Evolutionary conservation across 2,329 filamentous ascomycete species (phyloP).

Genomic region (Aspergillus versicolor): DNA sequence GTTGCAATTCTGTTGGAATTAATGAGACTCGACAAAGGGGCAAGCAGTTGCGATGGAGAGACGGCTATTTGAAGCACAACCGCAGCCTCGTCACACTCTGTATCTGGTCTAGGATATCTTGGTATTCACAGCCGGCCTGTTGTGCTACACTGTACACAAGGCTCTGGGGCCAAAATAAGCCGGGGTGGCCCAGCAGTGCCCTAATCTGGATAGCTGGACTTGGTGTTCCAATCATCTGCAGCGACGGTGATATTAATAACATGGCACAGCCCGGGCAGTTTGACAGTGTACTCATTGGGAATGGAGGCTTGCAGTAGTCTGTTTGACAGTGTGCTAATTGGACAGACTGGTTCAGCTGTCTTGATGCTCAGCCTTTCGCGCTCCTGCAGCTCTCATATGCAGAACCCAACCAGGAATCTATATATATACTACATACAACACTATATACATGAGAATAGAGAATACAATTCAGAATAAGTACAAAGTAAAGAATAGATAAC

Average conservation of each 20-base stretch:
- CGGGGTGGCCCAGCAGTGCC: neutral
- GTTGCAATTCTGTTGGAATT: no score
- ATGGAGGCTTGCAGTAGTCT: neutral
- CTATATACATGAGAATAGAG: neutral
- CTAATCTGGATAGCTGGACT: neutral
- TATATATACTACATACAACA: no score
- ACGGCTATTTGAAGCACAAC: no score
- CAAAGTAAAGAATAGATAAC: neutral
- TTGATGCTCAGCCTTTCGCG: neutral
- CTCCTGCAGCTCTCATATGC: no score
- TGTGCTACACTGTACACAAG: neutral
- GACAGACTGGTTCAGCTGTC: neutral
- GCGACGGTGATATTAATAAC: neutral
- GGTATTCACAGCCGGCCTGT: no score
- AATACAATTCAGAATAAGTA: neutral
- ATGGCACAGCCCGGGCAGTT: neutral
- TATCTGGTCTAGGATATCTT: no score
- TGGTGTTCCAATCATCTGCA: neutral
- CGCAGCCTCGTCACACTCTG: no score
- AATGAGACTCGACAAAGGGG: no score
- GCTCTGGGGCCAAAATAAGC: neutral
- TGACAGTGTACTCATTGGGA: neutral
- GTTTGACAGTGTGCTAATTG: neutral
- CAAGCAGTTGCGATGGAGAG: no score
- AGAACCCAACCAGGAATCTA: no score